Evolutionary conservation across 2,329 filamentous ascomycete species (phyloP).

Genomic region (Venturiaceae sp.): DNA sequence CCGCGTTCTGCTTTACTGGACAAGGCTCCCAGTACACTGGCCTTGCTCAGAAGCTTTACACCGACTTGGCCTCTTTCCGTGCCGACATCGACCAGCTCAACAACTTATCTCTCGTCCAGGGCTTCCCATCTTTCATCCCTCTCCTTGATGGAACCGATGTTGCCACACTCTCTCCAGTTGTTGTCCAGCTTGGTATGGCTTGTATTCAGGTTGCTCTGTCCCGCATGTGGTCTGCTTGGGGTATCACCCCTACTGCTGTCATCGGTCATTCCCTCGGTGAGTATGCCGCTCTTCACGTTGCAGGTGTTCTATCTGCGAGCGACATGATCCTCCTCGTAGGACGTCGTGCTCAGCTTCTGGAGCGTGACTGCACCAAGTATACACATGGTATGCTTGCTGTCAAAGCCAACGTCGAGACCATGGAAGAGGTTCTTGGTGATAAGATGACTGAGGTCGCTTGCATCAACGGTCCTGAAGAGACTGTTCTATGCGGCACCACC

Average conservation of each 20-base stretch:
- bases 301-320: conserved; percentile 59
- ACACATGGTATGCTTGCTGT: conserved; percentile 60
- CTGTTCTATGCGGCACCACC: conserved; percentile 58
- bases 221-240: conserved; percentile 44
- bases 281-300: conserved; percentile 61
- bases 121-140: conserved; percentile 39
- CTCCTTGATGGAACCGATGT: conserved; percentile 39
- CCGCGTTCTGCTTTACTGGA: conserved; percentile 42
- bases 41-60: conserved; percentile 39
- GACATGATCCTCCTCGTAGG: conserved; percentile 67
- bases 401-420: conserved; percentile 39
- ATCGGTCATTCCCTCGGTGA: conserved; percentile 57
- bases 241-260: conserved; percentile 42
- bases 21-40: conserved; percentile 44
- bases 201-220: conserved; percentile 43
- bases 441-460: conserved; percentile 53
- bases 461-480: conserved; percentile 66
- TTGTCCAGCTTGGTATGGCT: conserved; percentile 43
- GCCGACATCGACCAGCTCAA: conserved; percentile 40
- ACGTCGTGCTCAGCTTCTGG: conserved; percentile 54
- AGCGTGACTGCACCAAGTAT: conserved; percentile 53
- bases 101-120: conserved; percentile 34
- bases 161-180: conserved; percentile 38
- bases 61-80: conserved; percentile 37
- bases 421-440: conserved; percentile 41